These are phyloP conservation scores for Spergularia azorica DNA, from an alignment of 179 eudicot species.

Conservation along the genomic window DNA sequence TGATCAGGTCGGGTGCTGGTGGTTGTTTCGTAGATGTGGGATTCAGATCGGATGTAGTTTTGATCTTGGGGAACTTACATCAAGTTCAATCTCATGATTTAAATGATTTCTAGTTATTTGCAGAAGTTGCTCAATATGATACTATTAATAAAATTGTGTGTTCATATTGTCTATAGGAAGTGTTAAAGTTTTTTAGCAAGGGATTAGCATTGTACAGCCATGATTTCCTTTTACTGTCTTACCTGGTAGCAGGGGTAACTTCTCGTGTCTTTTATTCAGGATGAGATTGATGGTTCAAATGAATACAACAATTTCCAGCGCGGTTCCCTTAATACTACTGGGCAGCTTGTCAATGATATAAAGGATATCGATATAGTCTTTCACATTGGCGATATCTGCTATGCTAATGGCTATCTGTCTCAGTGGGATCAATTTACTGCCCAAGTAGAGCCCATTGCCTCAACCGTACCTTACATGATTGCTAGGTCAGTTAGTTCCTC, in stretches of 20 bases:
- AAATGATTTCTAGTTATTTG: too few relatives aligned
- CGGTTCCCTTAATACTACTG: slow-evolving; percentile 84
- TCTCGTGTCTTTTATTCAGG: slow-evolving; percentile 39
- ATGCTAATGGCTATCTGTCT: slow-evolving; percentile 84
- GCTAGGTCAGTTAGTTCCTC: slow-evolving; percentile 48
- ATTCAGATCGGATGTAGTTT: too few relatives aligned
- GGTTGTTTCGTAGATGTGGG: too few relatives aligned
- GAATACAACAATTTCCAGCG: slow-evolving; percentile 80
- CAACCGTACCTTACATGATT: slow-evolving; percentile 81
- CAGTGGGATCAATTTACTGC: slow-evolving; percentile 95
- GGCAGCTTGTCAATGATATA: slow-evolving; percentile 61
- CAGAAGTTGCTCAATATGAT: too few relatives aligned
- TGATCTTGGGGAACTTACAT: too few relatives aligned
- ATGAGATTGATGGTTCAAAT: slow-evolving; percentile 84
- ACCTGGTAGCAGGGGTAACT: background rate
- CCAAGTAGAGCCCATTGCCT: slow-evolving; percentile 86
- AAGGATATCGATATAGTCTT: slow-evolving; percentile 64
- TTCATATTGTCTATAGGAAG: too few relatives aligned
- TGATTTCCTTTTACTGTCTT: background rate
- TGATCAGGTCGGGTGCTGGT: too few relatives aligned
- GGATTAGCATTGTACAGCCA: background rate
- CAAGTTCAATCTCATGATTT: too few relatives aligned
- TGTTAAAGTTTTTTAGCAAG: too few relatives aligned
- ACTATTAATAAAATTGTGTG: too few relatives aligned
- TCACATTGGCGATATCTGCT: slow-evolving; percentile 82